These are phyloP conservation scores for Aspergillus carbonarius DNA, from an alignment of 2,329 filamentous ascomycete species.

Conservation along the genomic window DNA sequence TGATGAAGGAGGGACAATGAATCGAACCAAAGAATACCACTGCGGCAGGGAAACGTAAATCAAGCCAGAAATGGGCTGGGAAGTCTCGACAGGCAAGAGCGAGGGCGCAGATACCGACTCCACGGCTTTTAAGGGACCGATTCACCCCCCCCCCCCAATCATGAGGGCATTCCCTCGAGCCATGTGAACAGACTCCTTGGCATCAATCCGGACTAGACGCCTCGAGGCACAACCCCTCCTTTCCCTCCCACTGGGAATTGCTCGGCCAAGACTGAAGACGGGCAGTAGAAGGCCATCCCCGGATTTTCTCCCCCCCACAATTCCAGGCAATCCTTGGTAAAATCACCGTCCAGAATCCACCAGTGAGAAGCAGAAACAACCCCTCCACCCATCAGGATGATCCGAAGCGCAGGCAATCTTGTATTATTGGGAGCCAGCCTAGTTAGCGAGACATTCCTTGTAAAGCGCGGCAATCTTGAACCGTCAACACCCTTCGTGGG, in stretches of 20 bases:
- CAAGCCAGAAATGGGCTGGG: neutral
- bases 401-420: neutral
- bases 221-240: neutral
- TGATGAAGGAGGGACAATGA: neutral
- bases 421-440: neutral
- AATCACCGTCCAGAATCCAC: slow-evolving; percentile 18
- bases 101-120: neutral
- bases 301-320: slow-evolving; percentile 9
- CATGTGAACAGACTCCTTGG: neutral
- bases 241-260: neutral
- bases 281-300: slow-evolving; percentile 7
- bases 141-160: too few relatives aligned
- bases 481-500: neutral
- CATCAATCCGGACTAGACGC: neutral
- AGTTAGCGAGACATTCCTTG: neutral
- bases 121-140: too few relatives aligned
- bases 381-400: too few relatives aligned
- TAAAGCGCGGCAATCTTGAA: neutral
- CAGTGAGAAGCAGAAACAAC: slow-evolving; percentile 9
- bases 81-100: neutral
- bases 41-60: neutral
- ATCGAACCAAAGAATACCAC: neutral
- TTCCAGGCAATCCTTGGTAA: slow-evolving; percentile 13
- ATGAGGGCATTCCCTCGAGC: neutral
- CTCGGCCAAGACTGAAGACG: neutral